phyloP scores from a whole-genome alignment of 169 alveolate species.

The Plasmodium sp. region DNA sequence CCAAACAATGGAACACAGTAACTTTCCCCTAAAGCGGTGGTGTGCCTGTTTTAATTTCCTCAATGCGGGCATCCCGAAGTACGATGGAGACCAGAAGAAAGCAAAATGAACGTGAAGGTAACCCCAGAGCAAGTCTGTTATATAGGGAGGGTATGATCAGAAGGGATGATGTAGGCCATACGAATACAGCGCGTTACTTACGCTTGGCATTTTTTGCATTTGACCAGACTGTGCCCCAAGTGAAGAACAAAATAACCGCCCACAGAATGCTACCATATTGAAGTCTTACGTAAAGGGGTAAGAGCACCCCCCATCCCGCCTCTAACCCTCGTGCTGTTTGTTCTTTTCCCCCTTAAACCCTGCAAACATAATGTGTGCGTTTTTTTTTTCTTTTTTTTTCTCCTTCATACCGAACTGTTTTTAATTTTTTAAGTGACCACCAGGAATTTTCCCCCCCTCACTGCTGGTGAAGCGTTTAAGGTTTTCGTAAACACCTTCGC shows the following conservation, averaged over 20 bases:
- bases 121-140: not conserved
- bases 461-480: not conserved
- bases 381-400: not conserved
- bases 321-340: not conserved
- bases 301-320: not conserved
- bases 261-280: not conserved
- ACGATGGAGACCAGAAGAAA: not conserved
- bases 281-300: not conserved
- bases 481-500: not conserved
- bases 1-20: not conserved
- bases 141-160: not conserved
- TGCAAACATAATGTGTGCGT: not conserved
- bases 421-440: not conserved
- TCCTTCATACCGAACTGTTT: not conserved
- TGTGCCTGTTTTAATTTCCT: not conserved
- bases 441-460: not conserved
- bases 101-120: not conserved
- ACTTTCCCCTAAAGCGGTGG: not conserved
- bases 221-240: not conserved
- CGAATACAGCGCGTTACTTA: not conserved
- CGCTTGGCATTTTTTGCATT: not conserved
- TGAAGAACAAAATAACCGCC: not conserved
- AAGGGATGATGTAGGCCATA: not conserved
- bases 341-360: not conserved
- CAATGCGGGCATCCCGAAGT: not conserved